Evolutionary conservation across 1,284 basidiomycete species (phyloP), one percentile per base, ranked within the genome.

Genomic region (Cystobasidium slooffiae): DNA sequence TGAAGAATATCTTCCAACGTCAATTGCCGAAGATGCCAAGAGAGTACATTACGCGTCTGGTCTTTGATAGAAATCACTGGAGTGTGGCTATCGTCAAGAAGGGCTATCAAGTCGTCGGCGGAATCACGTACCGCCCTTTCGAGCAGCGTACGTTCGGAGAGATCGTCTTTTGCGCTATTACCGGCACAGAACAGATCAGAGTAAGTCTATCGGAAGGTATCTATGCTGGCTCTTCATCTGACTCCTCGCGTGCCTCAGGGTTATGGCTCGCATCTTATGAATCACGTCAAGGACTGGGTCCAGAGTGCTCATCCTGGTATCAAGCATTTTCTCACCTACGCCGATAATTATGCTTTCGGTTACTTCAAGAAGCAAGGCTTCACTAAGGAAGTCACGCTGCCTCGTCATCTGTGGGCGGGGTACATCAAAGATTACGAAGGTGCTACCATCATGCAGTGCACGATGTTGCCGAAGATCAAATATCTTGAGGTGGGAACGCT

Each of bases 371-470:
- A 74, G 55, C 75, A 82, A 84, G 95, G 96, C 0, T 99, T 99
- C 84, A 93, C 93, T 0, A 99, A 98, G 83, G 95, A 99, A 77
- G 97, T 99, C 78, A 91, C 90, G 0, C 88, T 97, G 20, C 90
- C 92, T 74, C 88, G 95, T 51, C 89, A 92, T 1, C 86, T 91
- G 3, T 99, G 97, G 97, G 95, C 96, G 0, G 97, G 96, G 0
- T 99, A 99, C 83, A 99, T 99, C 88, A 99, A 99, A 83, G 97
- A 99, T 82, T 99, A 99, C 83, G 97, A 99, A 82, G 97, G 97
- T 61, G 96, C 94, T n/a, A 99, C 97, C 58, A 92, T 99, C 84
- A 98, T 99, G 96, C 94, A 87, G 84, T 99, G 97, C 81, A 91
- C 90, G 4, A 92, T 99, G 92, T 84, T 99, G 22, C 89, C 88